Base-by-base conservation (phyloP, 1,284 basidiomycete genomes). In the Pholiota adiposa region DNA sequence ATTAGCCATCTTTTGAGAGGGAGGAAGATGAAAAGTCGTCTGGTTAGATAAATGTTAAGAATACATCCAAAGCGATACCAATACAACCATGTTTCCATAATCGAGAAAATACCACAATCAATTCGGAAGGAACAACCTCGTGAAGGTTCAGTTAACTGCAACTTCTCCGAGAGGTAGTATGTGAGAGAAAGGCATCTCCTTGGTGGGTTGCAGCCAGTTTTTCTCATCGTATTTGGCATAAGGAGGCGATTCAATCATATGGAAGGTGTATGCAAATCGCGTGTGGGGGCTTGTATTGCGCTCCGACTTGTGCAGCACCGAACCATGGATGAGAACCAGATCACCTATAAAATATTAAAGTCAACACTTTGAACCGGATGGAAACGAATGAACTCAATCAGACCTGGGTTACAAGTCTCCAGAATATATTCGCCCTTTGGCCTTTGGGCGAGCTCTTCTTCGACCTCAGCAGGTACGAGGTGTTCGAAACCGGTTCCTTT, bases 241-340 rank as follows among this genome's bases (percentile, higher is more conserved):
- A 0, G 87, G 84, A 7, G 84, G 76, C 0, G 86, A 84, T 56
- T 93, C 92, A 48, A 93, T 87, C 90, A 92, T 96, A 70, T 97
- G 96, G 76, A 97, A 97, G 1, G 95, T 97, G 72, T 97, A 97
- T 36, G 94, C 94, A 68, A 92, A 93, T 18, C 96, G 85, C 1
- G 93, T 94, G 69, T 80, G 80, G 58, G 72, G 78, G 70, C 82
- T 90, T 14, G 79, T 89, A 69, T 93, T 97, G 51, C 85, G 83
- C 70, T 93, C 92, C 0, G 92, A 94, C 73, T 92, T 93, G 78
- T 98, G 96, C 65, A 97, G 77, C 1, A 96, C 92, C 49, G 84
- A 87, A 0, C 96, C 96, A 68, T 97, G 94, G 44, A 97, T 97
- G 23, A 97, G 75, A 0, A 97, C 93, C 6, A 97, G 77, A 66